Percentiles rank a stretch among this genome's conserved stretches.
phyloP scores from a whole-genome alignment of 1,284 basidiomycete species.

The Rhodofomes roseus region DNA sequence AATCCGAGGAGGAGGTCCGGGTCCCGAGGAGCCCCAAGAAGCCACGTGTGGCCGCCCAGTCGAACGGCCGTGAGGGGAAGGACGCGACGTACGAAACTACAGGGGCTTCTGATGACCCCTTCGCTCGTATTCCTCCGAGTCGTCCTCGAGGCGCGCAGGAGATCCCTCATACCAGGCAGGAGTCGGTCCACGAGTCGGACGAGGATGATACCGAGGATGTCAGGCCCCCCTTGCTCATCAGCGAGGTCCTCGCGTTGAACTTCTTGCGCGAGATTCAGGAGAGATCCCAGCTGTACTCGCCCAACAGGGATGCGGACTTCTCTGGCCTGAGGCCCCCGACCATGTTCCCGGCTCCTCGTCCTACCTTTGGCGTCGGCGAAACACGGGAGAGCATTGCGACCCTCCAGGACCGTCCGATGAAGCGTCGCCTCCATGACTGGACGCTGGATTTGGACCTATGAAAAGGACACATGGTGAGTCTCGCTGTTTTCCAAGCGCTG shows the following conservation, averaged over 20 bases:
- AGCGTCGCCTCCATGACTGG: conserved; percentile 5
- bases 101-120: background rate
- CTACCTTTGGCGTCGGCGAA: background rate
- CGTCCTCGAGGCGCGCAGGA: background rate
- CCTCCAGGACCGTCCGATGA: background rate
- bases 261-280: background rate
- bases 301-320: background rate
- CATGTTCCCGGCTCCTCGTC: background rate
- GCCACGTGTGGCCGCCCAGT: background rate
- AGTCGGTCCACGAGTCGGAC: background rate
- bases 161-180: background rate
- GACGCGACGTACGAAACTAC: background rate
- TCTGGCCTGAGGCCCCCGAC: background rate
- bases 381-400: background rate
- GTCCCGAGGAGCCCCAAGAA: background rate
- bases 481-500: background rate
- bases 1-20: background rate
- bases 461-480: background rate
- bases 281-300: background rate
- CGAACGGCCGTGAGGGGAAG: background rate
- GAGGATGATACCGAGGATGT: background rate
- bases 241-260: background rate
- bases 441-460: background rate
- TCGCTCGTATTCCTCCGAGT: background rate
- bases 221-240: background rate